phyloP scores from a whole-genome alignment of 148 eudicot genomes.

The Fallopia convolvulus region DNA sequence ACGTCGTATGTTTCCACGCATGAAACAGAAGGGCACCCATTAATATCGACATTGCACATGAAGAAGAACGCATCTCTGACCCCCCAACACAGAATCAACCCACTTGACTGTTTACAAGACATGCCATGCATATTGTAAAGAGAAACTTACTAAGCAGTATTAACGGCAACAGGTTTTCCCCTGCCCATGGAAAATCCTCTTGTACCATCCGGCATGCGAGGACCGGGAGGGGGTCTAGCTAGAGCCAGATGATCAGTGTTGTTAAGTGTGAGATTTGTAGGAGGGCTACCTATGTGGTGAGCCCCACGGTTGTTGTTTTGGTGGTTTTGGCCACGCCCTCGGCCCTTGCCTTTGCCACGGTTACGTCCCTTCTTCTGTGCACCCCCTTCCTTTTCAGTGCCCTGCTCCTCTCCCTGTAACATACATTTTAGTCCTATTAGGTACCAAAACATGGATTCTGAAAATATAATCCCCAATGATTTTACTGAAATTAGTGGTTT shows the following conservation, averaged over 20 bases:
- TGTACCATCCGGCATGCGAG: slow-evolving; percentile 99
- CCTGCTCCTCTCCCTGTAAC: slow-evolving; percentile 56
- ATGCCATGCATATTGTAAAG: not conserved
- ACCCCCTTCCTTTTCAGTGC: slow-evolving; percentile 32
- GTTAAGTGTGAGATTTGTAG: slow-evolving; percentile 21
- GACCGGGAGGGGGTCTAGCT: slow-evolving; percentile 75
- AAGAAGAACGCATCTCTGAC: not conserved
- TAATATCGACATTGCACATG: not conserved
- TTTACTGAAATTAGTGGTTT: too few species aligned
- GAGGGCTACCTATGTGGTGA: slow-evolving; percentile 35
- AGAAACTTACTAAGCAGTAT: slow-evolving; percentile 8
- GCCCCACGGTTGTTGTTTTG: slow-evolving; percentile 34
- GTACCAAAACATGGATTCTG: too few species aligned
- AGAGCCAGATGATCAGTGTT: slow-evolving; percentile 33
- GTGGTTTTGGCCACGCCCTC: slow-evolving; percentile 50
- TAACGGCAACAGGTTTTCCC: slow-evolving; percentile 65
- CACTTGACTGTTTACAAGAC: not conserved
- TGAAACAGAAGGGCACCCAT: not conserved
- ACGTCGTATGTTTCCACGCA: not conserved
- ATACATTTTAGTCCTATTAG: not conserved
- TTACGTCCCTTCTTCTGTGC: slow-evolving; percentile 61
- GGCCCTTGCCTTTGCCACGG: slow-evolving; percentile 55
- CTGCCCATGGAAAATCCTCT: slow-evolving; percentile 94
- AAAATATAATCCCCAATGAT: too few species aligned
- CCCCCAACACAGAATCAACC: not conserved